A percentile compares a stretch with the other conserved stretches of the same genome.
Conservation (phyloP, 192 early-diverging fungal species). For the Diversispora epigaea region DNA sequence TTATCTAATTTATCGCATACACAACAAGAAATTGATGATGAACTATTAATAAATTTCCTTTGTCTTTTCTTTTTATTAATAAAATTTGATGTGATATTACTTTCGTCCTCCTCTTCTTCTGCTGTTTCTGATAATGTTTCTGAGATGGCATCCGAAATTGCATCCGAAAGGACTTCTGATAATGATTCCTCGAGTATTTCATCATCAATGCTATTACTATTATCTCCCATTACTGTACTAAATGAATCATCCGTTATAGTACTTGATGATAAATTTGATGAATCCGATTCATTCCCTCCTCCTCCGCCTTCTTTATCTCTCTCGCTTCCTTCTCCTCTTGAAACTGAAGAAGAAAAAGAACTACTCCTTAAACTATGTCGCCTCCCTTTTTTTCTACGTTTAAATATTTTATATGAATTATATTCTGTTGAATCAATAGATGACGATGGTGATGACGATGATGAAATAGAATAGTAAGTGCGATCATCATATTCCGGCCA, state of each 20-base stretch:
- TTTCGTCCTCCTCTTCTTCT: not conserved
- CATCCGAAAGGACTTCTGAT: not conserved
- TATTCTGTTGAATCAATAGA: too few relatives aligned
- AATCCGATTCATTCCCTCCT: not conserved
- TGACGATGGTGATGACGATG: too few relatives aligned
- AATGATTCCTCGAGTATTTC: too few relatives aligned
- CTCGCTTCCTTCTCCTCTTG: too few relatives aligned
- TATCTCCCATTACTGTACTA: not conserved
- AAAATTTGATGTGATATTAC: not conserved
- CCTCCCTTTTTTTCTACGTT: too few relatives aligned
- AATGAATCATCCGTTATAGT: not conserved
- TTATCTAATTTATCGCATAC: conserved; percentile 12
- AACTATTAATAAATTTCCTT: not conserved
- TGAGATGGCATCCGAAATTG: not conserved
- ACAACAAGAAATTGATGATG: not conserved
- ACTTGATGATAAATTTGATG: not conserved
- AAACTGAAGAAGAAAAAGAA: too few relatives aligned
- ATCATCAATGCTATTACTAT: too few relatives aligned
- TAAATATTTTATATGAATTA: too few relatives aligned
- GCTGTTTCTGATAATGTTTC: not conserved
- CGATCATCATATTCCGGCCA: too few relatives aligned
- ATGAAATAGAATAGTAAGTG: too few relatives aligned
- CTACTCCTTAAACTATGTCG: too few relatives aligned
- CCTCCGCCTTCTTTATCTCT: too few relatives aligned
- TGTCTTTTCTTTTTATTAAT: not conserved